Evolutionary conservation across 2,329 filamentous ascomycete species (phyloP).

Genomic region (Fusarium buxicola): DNA sequence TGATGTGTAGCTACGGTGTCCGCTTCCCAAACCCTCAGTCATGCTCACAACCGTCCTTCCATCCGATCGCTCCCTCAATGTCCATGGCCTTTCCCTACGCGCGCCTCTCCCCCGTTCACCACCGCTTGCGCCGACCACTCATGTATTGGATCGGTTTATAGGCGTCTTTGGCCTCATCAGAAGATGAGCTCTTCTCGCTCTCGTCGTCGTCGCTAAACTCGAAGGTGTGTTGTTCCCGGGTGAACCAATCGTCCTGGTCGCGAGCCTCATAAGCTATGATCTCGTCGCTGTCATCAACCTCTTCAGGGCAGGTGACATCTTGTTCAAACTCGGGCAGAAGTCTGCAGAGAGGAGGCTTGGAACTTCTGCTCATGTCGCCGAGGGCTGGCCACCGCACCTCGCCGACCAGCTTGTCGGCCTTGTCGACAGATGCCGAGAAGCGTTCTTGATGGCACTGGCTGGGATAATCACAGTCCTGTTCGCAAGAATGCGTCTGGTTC

Average conservation of each 20-base stretch:
- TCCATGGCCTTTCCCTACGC: neutral
- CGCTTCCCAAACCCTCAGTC: neutral
- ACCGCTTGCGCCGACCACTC: neutral
- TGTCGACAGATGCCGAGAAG: neutral
- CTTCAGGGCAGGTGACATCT: constrained; percentile 1
- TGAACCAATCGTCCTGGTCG: constrained; percentile 16
- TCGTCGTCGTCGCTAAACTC: constrained; percentile 3
- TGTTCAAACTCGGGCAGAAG: constrained; percentile 20
- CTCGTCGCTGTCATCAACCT: constrained; percentile 5
- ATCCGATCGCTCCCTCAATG: neutral
- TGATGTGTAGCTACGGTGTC: neutral
- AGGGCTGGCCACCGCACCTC: neutral
- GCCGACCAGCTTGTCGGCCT: neutral
- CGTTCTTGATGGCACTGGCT: constrained; percentile 36
- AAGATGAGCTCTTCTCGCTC: neutral
- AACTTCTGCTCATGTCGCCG: neutral
- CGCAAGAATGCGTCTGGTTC: constrained; percentile 30
- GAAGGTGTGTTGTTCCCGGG: neutral
- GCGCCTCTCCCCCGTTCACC: neutral
- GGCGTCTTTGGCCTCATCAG: neutral
- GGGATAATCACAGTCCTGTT: constrained; percentile 41
- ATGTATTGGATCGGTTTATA: neutral
- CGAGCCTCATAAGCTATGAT: constrained; percentile 14
- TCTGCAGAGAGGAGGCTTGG: constrained; percentile 14
- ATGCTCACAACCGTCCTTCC: neutral